These are phyloP conservation scores for Hypoxylon sp. DNA, from an alignment of 2,329 filamentous ascomycete species.

Conservation along the genomic window DNA sequence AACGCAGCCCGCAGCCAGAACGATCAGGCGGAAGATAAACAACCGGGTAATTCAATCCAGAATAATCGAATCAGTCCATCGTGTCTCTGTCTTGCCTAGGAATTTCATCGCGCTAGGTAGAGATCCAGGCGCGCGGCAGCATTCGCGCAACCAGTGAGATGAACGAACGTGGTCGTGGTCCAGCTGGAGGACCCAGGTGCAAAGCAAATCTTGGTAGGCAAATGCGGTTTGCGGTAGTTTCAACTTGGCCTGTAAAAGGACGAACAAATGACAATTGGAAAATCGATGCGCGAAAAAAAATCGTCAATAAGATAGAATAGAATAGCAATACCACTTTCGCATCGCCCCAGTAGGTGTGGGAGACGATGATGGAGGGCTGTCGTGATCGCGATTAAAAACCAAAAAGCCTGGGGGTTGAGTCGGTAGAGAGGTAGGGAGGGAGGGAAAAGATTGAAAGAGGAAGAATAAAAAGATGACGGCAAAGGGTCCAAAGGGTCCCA, in stretches of 20 bases:
- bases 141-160: conserved; percentile 47
- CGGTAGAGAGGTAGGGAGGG: background rate
- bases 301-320: background rate
- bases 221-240: background rate
- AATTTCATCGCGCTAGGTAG: conserved; percentile 26
- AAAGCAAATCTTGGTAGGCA: background rate
- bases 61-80: conserved; percentile 17
- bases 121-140: conserved; percentile 42
- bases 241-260: conserved; percentile 9
- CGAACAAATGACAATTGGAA: conserved; percentile 1
- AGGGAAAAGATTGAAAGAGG: background rate
- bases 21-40: conserved; percentile 20
- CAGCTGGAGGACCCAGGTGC: conserved; percentile 29
- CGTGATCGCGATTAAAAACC: background rate
- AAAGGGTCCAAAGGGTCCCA: background rate
- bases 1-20: background rate
- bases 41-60: conserved; percentile 18
- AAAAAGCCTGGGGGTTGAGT: background rate
- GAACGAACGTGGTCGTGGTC: conserved; percentile 47
- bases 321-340: background rate
- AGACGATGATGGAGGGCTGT: background rate
- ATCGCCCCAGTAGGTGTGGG: background rate
- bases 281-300: background rate
- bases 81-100: conserved; percentile 5
- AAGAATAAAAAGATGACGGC: background rate